phyloP scores from a whole-genome alignment of 2,329 filamentous ascomycete genomes.

The Hirsutella thompsonii region DNA sequence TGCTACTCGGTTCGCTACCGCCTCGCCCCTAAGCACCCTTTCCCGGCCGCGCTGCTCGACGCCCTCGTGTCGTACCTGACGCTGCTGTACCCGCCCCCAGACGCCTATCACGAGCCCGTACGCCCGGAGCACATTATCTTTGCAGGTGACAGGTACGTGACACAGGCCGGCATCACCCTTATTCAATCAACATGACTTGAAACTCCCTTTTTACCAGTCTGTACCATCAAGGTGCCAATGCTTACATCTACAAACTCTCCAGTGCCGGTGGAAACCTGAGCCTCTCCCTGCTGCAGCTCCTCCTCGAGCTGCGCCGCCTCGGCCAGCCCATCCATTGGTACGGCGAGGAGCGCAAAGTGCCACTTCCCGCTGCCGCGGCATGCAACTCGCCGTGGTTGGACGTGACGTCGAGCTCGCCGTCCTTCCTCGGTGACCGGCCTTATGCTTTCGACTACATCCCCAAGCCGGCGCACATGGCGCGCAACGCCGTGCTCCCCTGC shows the following conservation, averaged over 20 bases:
- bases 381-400: constrained; percentile 61
- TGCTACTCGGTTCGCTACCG: constrained; percentile 64
- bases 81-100: constrained; percentile 57
- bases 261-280: constrained; percentile 63
- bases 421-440: constrained; percentile 14
- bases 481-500: constrained; percentile 27
- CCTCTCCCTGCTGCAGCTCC: constrained; percentile 52
- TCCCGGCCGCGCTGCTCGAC: constrained; percentile 63
- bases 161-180: not conserved
- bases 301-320: constrained; percentile 47
- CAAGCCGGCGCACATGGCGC: constrained; percentile 26
- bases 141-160: constrained; percentile 50
- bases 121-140: constrained; percentile 55
- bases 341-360: constrained; percentile 42
- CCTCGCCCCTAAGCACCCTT: constrained; percentile 60
- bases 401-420: constrained; percentile 40
- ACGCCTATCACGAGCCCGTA: constrained; percentile 53
- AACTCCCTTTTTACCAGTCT: too few relatives aligned
- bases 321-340: constrained; percentile 43
- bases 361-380: constrained; percentile 53
- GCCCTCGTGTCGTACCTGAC: constrained; percentile 60
- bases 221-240: too few relatives aligned
- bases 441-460: constrained; percentile 30
- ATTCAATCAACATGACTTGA: not conserved
- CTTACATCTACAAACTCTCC: not conserved